These are phyloP conservation scores for Saturnispora quitensis DNA, from an alignment of 805 yeast genomes.

Conservation along the genomic window DNA sequence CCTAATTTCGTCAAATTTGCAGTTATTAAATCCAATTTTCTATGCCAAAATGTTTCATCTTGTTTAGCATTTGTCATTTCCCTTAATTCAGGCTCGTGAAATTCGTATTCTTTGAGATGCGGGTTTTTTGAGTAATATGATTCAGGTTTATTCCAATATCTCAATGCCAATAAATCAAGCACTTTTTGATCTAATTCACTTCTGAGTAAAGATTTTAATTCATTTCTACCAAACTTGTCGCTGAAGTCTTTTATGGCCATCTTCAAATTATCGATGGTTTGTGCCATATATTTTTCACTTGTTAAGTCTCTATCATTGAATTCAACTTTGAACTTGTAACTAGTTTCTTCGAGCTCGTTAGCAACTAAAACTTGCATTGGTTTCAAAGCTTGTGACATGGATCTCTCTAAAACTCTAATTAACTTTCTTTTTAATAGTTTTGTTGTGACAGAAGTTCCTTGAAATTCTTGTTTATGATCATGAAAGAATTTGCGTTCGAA, in stretches of 20 bases:
- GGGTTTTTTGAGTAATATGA: constrained; percentile 15
- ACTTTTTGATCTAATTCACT: constrained; percentile 85
- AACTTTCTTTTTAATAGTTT: constrained; percentile 65
- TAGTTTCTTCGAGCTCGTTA: constrained; percentile 86
- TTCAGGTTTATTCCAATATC: constrained; percentile 80
- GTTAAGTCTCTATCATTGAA: constrained; percentile 91
- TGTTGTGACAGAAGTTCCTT: constrained; percentile 68
- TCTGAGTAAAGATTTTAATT: constrained; percentile 68
- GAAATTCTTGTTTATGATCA: constrained; percentile 48
- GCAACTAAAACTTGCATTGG: constrained; percentile 84
- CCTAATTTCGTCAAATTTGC: constrained; percentile 86
- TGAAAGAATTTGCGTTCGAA: constrained; percentile 59
- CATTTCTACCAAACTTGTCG: constrained; percentile 71
- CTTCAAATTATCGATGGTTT: constrained; percentile 80
- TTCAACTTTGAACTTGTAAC: constrained; percentile 90
- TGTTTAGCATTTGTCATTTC: constrained; percentile 48
- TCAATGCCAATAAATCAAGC: constrained; percentile 74
- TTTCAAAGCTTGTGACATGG: constrained; percentile 81
- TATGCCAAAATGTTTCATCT: constrained; percentile 79
- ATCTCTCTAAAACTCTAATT: constrained; percentile 77
- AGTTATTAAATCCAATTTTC: constrained; percentile 75
- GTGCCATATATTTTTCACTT: constrained; percentile 89
- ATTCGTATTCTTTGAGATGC: constrained; percentile 10
- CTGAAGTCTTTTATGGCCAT: constrained; percentile 81
- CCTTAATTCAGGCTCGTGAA: constrained; percentile 41